Conservation (phyloP, 805 yeast species). For the Candida khao-thaluensis region DNA sequence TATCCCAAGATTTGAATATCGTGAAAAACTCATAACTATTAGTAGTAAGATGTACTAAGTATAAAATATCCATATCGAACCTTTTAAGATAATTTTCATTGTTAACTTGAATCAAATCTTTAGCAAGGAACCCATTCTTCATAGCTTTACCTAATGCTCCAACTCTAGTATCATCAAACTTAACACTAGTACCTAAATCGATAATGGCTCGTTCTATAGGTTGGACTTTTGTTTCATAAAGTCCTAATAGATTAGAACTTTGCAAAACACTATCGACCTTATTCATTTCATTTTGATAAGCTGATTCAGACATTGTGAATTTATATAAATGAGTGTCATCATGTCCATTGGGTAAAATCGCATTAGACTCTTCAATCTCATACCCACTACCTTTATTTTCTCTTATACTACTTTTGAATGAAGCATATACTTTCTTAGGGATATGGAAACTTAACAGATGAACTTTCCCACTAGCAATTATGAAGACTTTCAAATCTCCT, state of each 20-base stretch:
- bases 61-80: slow-evolving; percentile 57
- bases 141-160: slow-evolving; percentile 86
- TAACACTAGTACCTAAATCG: slow-evolving; percentile 71
- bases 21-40: slow-evolving; percentile 76
- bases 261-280: slow-evolving; percentile 64
- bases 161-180: slow-evolving; percentile 65
- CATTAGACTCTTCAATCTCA: slow-evolving; percentile 55
- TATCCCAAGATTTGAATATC: slow-evolving; percentile 63
- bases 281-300: slow-evolving; percentile 53
- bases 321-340: slow-evolving; percentile 54
- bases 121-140: slow-evolving; percentile 76
- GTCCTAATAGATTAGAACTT: slow-evolving; percentile 58
- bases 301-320: slow-evolving; percentile 65
- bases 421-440: slow-evolving; percentile 71
- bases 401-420: slow-evolving; percentile 53
- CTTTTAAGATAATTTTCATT: slow-evolving; percentile 53
- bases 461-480: slow-evolving; percentile 64
- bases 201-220: slow-evolving; percentile 73
- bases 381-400: slow-evolving; percentile 44
- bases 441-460: slow-evolving; percentile 73
- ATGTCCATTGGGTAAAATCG: slow-evolving; percentile 70
- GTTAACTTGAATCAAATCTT: slow-evolving; percentile 51
- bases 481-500: slow-evolving; percentile 78
- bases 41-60: slow-evolving; percentile 65
- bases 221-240: slow-evolving; percentile 73